Evolutionary conservation across 305 asterid genomes (phyloP), one percentile per base, ranked within the genome.

Genomic region (Plantago coronopus): DNA sequence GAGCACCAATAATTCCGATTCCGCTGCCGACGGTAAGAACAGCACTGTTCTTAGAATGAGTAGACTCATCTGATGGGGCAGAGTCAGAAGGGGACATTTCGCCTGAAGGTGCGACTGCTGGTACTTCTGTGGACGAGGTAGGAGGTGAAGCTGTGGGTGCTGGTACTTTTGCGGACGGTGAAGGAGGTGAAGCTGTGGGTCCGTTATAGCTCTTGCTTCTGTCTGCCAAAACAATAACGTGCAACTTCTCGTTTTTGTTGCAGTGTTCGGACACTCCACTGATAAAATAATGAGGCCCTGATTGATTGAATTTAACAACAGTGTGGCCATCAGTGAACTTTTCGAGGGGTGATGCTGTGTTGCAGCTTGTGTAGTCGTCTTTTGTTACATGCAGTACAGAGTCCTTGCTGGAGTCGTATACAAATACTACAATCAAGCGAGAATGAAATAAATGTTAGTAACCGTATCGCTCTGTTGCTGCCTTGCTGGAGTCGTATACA

Each of bases 281-380:
- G 3, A 89, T 87, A 86, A 89, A 94, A 74, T 83, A 87, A 54
- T 79, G 67, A 9, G 96, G 75, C 5, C 99, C 99, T 4, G 99
- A 87, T 17, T 81, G 81, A 27, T 78, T 57, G 42, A 94, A 59
- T 17, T 58, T 75, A 77, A 79, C 69, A 25, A 61, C 78, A 0
- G 85, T 79, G 70, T 83, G 86, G 9, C 97, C 99, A 15, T 87
- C 95, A 1, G 69, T 72, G 61, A 70, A 79, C 72, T 83, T 82
- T 0, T 74, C 72, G 2, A 85, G 48, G 5, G 93, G 89, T 2
- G 85, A 29, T 0, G 67, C 75, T 0, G 87, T 73, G 48, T 74
- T 83, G 91, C 99, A 94, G 21, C 65, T 79, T 17, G 70, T 56
- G 75, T 83, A 94, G 72, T 83, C 85, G 0, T 81, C 86, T 64